Percentiles rank a stretch among this genome's conserved stretches.
Conservation (phyloP, 805 yeast genomes). For the Yamadazyma akitaensis region DNA sequence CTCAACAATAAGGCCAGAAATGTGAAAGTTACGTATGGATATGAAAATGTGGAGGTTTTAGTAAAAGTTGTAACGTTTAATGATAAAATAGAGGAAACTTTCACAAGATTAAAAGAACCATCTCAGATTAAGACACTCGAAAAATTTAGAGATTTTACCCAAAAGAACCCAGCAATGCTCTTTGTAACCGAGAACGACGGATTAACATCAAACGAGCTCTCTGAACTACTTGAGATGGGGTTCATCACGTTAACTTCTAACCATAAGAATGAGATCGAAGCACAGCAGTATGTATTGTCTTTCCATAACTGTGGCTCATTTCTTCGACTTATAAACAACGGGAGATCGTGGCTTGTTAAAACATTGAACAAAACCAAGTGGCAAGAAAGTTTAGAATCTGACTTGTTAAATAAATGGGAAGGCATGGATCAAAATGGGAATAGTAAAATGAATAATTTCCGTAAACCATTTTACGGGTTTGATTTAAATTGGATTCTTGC, state of each 20-base stretch:
- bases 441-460: slow-evolving; percentile 35
- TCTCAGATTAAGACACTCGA: slow-evolving; percentile 15
- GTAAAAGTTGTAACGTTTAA: slow-evolving; percentile 24
- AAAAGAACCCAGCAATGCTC: slow-evolving; percentile 24
- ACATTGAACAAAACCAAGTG: slow-evolving; percentile 32
- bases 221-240: slow-evolving; percentile 38
- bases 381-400: slow-evolving; percentile 43
- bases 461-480: slow-evolving; percentile 49
- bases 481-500: slow-evolving; percentile 50
- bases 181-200: slow-evolving; percentile 21
- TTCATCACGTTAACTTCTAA: slow-evolving; percentile 44
- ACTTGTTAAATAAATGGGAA: slow-evolving; percentile 44
- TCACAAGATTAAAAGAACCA: slow-evolving; percentile 3
- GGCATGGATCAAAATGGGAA: slow-evolving; percentile 26
- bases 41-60: slow-evolving; percentile 40
- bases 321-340: slow-evolving; percentile 41
- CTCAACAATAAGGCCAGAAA: slow-evolving; percentile 26
- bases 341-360: slow-evolving; percentile 44
- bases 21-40: slow-evolving; percentile 41
- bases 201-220: slow-evolving; percentile 25
- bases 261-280: slow-evolving; percentile 40
- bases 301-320: slow-evolving; percentile 51
- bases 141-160: slow-evolving; percentile 22
- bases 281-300: slow-evolving; percentile 39
- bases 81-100: slow-evolving; percentile 10